A percentile compares a stretch with the other conserved stretches of the same genome.
Evolutionary conservation across 768 basidiomycete genomes (phyloP).

Genomic region (Dentipellis sp.): DNA sequence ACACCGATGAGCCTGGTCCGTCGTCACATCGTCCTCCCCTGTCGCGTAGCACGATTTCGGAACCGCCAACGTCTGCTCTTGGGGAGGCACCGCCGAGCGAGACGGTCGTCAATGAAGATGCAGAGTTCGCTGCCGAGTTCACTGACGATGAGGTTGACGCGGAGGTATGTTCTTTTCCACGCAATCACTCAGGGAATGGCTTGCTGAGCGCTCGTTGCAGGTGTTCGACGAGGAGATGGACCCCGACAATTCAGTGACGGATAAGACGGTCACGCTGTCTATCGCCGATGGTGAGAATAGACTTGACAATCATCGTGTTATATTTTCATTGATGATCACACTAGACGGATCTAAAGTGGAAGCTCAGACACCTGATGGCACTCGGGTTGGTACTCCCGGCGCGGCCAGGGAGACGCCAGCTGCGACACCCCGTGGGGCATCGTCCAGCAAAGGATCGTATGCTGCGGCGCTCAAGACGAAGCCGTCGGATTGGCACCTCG

Average conservation of each 20-base stretch:
- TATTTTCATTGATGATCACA: conserved; percentile 3
- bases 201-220: conserved; percentile 19
- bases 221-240: conserved; percentile 87
- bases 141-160: conserved; percentile 83
- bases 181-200: not conserved
- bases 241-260: conserved; percentile 55
- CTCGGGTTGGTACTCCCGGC: conserved; percentile 83
- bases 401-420: conserved; percentile 34
- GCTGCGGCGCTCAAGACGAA: conserved; percentile 90
- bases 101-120: conserved; percentile 45
- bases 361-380: conserved; percentile 95
- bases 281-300: conserved; percentile 58
- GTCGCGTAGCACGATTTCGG: conserved; percentile 10
- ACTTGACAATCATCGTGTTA: not conserved
- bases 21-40: conserved; percentile 4
- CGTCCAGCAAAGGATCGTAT: conserved; percentile 59
- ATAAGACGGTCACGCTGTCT: conserved; percentile 81
- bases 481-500: conserved; percentile 93
- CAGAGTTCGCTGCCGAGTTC: conserved; percentile 64
- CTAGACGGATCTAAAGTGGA: conserved; percentile 88
- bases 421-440: conserved; percentile 23
- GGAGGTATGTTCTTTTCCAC: conserved; percentile 32
- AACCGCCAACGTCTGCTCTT: conserved; percentile 22
- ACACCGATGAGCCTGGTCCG: conserved; percentile 7
- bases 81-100: conserved; percentile 44